Evolutionary conservation across 257 asterid genomes (phyloP).

Genomic region (Striga asiatica): DNA sequence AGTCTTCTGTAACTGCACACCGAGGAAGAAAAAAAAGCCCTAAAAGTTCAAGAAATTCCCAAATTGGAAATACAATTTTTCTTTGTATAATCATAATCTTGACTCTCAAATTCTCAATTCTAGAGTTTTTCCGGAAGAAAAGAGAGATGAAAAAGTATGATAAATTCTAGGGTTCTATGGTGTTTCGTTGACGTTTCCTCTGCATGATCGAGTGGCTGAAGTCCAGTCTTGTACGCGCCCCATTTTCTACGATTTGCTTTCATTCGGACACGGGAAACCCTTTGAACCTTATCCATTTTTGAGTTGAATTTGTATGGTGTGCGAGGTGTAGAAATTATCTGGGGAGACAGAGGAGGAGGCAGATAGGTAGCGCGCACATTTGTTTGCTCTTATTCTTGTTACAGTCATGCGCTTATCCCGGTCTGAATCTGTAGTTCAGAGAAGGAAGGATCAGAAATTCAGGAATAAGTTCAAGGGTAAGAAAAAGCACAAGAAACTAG

Average conservation of each 20-base stretch:
- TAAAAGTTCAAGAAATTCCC: slow-evolving; percentile 6
- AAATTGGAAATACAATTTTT: slow-evolving; percentile 2
- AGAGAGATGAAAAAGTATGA: slow-evolving; percentile 21
- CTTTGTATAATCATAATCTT: neutral
- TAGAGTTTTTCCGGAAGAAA: neutral
- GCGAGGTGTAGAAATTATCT: slow-evolving; percentile 1
- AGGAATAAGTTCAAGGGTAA: slow-evolving; percentile 48
- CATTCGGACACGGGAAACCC: slow-evolving; percentile 6
- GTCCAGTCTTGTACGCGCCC: slow-evolving; percentile 36
- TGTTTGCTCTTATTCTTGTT: slow-evolving; percentile 9
- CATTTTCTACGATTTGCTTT: slow-evolving; percentile 17
- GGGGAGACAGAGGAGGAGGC: slow-evolving; percentile 3
- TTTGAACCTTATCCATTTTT: slow-evolving; percentile 3
- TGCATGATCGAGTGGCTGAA: slow-evolving; percentile 39
- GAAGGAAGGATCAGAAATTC: slow-evolving; percentile 41
- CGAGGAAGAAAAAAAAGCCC: slow-evolving; percentile 25
- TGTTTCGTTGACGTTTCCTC: slow-evolving; percentile 13
- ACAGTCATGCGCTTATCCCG: slow-evolving; percentile 62
- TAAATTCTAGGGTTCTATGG: slow-evolving; percentile 26
- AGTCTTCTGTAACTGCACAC: slow-evolving; percentile 13
- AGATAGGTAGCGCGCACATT: neutral
- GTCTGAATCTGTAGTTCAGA: slow-evolving; percentile 38
- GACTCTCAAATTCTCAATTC: neutral
- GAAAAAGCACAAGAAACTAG: slow-evolving; percentile 78
- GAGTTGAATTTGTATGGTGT: slow-evolving; percentile 13